These are phyloP conservation scores for Claviceps africana DNA, from an alignment of 2,329 filamentous ascomycete genomes.

Conservation along the genomic window DNA sequence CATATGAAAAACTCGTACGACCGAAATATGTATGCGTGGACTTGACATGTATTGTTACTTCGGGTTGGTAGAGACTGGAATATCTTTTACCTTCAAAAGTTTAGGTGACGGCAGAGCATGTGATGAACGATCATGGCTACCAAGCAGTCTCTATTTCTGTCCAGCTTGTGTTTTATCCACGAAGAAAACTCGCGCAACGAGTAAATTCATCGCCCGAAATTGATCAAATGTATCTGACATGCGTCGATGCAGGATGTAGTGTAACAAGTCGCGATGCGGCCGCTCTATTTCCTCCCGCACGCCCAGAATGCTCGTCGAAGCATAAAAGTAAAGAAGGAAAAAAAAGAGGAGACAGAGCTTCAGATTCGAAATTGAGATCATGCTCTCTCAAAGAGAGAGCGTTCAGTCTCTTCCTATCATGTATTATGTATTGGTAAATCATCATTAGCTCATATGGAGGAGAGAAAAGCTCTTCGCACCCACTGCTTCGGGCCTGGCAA, in stretches of 20 bases:
- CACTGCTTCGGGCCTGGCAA: background rate
- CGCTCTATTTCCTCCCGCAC: background rate
- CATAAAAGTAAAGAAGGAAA: background rate
- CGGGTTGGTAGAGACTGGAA: too few species aligned
- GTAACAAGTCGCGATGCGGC: background rate
- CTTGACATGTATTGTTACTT: too few species aligned
- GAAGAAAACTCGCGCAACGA: background rate
- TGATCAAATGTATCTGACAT: background rate
- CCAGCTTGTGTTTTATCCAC: too few species aligned
- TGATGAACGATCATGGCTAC: too few species aligned
- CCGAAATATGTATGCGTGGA: too few species aligned
- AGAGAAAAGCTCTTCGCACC: slow-evolving; percentile 8
- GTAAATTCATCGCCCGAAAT: background rate
- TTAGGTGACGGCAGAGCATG: too few species aligned
- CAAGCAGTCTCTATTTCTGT: too few species aligned
- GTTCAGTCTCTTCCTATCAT: slow-evolving; percentile 61
- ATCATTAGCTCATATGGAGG: slow-evolving; percentile 41
- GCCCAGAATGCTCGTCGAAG: background rate
- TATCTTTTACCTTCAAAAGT: too few species aligned
- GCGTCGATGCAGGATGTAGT: background rate
- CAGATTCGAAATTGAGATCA: slow-evolving; percentile 52
- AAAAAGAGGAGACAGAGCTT: slow-evolving; percentile 27
- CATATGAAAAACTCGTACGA: too few species aligned
- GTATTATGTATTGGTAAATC: slow-evolving; percentile 36
- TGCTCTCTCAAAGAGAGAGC: slow-evolving; percentile 35